Base-by-base conservation (phyloP, 179 eudicot species). In the Silene vulgaris region DNA sequence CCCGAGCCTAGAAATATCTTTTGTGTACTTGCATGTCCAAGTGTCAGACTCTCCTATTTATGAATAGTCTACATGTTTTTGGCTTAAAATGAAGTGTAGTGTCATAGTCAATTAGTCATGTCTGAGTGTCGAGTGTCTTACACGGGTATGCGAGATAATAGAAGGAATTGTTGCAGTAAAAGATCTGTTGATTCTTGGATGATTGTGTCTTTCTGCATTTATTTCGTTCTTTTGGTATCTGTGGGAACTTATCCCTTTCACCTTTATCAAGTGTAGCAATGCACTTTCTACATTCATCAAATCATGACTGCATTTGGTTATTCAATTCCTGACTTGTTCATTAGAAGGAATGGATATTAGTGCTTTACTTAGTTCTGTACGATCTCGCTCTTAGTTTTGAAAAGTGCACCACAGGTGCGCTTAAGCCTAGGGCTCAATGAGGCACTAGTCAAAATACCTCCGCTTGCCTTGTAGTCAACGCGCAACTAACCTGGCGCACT, bases 131-230 rank as follows among this genome's bases (percentile, higher is more conserved):
- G 48, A 8, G 45, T 7, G 45, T 37, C 9, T 0, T 0, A 35
- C 40, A 35, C 8, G 6, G 40, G 40, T 35, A 35, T 35, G 40
- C 7, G 40, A 35, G 40, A 5, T 35, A 35, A 4, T 35, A 35
- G 32, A 0, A 29, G 40, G 57, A 52, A 17, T 12, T 17, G 57
- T 45, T 11, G 9, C 9, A 52, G 59, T 4, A 52, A 52, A 13
- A 52, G 3, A 13, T 52, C 59, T 3, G 17, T 11, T 56, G 50
- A 56, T 30, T 35, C 73, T 70, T 52, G 71, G 37, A 4, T 74
- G 17, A 30, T 75, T 68, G 52, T 69, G n/a, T 76, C 8, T 50
- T 32, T 45, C 40, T 20, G 35, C 14, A 52, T 69, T 17, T 66
- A 43, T 28, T 74, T 14, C 59, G 4, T 62, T 40, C 13, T 43